Conservation (phyloP, 202 grass and related monocot species). For the Dendrocalamus latiflorus region DNA sequence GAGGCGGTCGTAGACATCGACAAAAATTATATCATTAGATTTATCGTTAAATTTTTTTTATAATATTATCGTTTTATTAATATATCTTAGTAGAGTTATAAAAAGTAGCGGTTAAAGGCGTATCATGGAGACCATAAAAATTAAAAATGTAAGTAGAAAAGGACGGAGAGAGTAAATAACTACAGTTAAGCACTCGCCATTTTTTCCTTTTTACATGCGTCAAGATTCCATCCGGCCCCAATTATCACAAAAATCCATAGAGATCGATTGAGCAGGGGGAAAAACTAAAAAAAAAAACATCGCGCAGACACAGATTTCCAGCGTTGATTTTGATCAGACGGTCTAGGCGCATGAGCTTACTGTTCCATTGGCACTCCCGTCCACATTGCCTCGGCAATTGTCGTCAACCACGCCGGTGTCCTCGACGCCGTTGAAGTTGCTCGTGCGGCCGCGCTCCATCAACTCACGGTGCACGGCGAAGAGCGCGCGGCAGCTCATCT, state of each 20-base stretch:
- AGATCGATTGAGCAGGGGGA: neutral
- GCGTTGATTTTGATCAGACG: neutral
- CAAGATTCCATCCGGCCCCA: slow-evolving; percentile 4
- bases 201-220: neutral
- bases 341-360: neutral
- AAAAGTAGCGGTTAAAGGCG: too few species aligned
- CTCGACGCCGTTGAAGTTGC: neutral
- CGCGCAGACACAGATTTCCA: neutral
- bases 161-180: too few species aligned
- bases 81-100: too few species aligned
- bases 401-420: neutral
- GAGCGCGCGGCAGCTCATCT: slow-evolving; percentile 54
- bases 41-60: too few species aligned
- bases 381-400: neutral
- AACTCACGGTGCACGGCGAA: slow-evolving; percentile 40
- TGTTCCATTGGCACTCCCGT: slow-evolving; percentile 28
- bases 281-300: neutral
- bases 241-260: slow-evolving; percentile 17
- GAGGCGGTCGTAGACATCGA: too few species aligned
- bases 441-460: neutral
- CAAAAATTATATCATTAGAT: too few species aligned
- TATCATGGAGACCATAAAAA: too few species aligned
- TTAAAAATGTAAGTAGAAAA: too few species aligned
- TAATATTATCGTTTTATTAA: too few species aligned
- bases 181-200: neutral